Evolutionary conservation across 2,329 filamentous ascomycete genomes (phyloP), one percentile per base, ranked within the genome.

Genomic region (Mycosphaerella arachidis): DNA sequence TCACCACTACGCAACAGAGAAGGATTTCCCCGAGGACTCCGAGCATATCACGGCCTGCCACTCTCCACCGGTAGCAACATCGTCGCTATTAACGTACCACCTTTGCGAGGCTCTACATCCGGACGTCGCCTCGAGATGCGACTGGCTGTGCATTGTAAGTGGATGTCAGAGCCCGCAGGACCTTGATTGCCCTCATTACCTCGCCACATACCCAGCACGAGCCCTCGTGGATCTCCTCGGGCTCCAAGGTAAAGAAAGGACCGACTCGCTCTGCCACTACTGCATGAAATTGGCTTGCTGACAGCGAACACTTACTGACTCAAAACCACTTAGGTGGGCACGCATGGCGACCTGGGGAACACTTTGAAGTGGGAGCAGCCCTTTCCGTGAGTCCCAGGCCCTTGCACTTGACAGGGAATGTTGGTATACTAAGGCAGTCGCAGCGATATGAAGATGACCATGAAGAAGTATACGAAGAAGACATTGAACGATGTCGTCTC

Each of bases 301-400:
- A 18, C 18, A 7, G 12, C 5, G n/a, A 6, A n/a, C 40, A n/a
- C 18, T 7, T 43, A 43, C 40, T 43, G 40, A 43, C 18, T 16
- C 18, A 16, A n/a, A 7, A 4, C 61, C 5, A 20, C 6, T n/a
- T 13, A 43, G 40, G 40, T 64, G 9, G 87, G 87, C 8, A 88
- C 86, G 0, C 84, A 88, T 62, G 86, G 86, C 2, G 86, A 89
- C 63, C 76, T 89, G 0, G 86, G 86, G 13, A 87, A 82, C 43
- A 80, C 80, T 0, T 63, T 88, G 16, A 88, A 87, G 69, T 89
- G 86, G 86, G 75, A 83, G 24, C 78, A 81, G 0, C 86, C 86
- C 0, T 88, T 89, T 63, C 86, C 86, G 40, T 43, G n/a, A n/a
- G 40, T 43, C 7, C 6, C 13, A 18, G 18, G 16, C 40, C n/a